These are phyloP conservation scores for Nakataea oryzae DNA, from an alignment of 2,329 filamentous ascomycete genomes.

Conservation along the genomic window DNA sequence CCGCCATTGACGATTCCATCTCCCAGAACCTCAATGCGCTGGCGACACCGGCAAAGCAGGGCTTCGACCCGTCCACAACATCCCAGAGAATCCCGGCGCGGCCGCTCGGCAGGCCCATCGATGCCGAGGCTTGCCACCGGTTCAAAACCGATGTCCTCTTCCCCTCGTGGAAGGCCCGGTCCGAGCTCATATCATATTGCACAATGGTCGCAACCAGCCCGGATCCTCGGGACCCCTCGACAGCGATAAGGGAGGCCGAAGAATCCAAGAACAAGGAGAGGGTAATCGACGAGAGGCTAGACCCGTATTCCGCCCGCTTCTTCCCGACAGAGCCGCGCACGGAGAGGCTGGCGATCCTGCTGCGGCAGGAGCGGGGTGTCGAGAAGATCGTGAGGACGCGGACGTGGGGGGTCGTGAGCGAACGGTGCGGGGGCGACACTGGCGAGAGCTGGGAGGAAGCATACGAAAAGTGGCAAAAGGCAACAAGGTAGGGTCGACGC, in stretches of 20 bases:
- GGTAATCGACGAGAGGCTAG: constrained; percentile 76
- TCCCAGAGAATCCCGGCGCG: constrained; percentile 44
- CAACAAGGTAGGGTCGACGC: constrained; percentile 20
- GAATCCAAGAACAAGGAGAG: constrained; percentile 59
- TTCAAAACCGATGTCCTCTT: constrained; percentile 78
- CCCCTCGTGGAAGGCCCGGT: constrained; percentile 75
- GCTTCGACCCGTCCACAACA: constrained; percentile 75
- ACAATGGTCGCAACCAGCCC: constrained; percentile 76
- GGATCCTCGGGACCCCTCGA: constrained; percentile 78
- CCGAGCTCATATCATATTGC: constrained; percentile 82
- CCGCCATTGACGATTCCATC: constrained; percentile 85
- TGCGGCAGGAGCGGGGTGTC: constrained; percentile 66
- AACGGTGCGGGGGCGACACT: constrained; percentile 54
- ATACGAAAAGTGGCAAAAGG: constrained; percentile 44
- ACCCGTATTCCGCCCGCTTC: constrained; percentile 82
- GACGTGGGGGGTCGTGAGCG: constrained; percentile 70
- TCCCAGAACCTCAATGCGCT: constrained; percentile 87
- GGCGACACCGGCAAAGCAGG: constrained; percentile 57
- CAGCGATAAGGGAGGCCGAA: constrained; percentile 58
- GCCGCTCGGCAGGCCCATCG: constrained; percentile 42
- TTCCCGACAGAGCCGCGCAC: constrained; percentile 72
- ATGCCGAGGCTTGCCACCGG: constrained; percentile 48
- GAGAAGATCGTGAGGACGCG: constrained; percentile 71
- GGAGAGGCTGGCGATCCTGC: constrained; percentile 61
- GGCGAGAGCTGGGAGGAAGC: constrained; percentile 54